Evolutionary conservation across 306 rosid genomes (phyloP).

Genomic region (Pachyrhizus erosus): DNA sequence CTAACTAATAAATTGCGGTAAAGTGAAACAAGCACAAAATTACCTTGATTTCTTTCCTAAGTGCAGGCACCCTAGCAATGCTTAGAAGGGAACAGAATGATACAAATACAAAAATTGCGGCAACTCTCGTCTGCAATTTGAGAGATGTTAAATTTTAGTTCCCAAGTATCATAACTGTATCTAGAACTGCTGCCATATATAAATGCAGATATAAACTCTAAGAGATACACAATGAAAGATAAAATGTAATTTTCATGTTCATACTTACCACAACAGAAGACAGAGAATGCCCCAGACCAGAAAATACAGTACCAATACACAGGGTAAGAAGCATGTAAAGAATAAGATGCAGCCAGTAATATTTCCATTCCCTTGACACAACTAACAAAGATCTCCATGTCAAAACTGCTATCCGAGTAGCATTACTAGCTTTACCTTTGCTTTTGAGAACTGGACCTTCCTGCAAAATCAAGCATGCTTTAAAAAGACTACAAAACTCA

Average conservation of each 20-base stretch:
- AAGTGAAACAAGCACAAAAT: constrained; percentile 11
- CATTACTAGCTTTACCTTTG: constrained; percentile 86
- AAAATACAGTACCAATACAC: constrained; percentile 87
- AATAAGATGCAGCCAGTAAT: constrained; percentile 97
- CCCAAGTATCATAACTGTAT: background rate
- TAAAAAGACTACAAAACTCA: constrained; percentile 30
- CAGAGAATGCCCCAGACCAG: constrained; percentile 95
- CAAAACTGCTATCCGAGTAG: constrained; percentile 84
- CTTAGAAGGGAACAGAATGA: constrained; percentile 92
- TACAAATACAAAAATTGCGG: constrained; percentile 86
- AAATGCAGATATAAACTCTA: constrained; percentile 11
- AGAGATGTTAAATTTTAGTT: constrained; percentile 16
- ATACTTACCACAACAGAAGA: constrained; percentile 92
- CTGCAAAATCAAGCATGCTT: constrained; percentile 59
- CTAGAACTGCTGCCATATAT: constrained; percentile 16
- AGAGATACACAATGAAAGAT: background rate
- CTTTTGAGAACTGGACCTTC: constrained; percentile 94
- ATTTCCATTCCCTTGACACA: constrained; percentile 98
- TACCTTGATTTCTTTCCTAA: constrained; percentile 89
- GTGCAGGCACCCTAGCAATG: constrained; percentile 91
- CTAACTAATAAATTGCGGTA: constrained; percentile 7
- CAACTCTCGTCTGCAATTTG: constrained; percentile 89
- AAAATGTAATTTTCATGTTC: background rate
- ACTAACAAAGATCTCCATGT: constrained; percentile 96
- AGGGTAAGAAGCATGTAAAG: constrained; percentile 87